These are phyloP conservation scores for Arachis stenosperma DNA, from an alignment of 306 rosid genomes.

Conservation along the genomic window DNA sequence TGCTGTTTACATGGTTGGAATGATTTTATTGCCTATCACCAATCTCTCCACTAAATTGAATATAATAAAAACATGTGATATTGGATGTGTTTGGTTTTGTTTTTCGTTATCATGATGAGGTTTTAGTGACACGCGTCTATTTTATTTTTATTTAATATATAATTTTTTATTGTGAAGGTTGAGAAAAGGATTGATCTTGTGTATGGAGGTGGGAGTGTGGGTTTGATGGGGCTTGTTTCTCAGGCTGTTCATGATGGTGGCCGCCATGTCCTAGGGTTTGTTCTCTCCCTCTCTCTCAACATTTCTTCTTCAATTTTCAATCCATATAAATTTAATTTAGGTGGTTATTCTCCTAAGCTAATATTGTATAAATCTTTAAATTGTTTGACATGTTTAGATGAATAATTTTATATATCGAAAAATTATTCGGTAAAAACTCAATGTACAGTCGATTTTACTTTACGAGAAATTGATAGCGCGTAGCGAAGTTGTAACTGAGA, in stretches of 20 bases:
- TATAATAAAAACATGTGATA: background rate
- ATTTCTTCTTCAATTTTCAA: background rate
- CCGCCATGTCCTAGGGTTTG: conserved; percentile 99
- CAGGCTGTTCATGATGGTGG: conserved; percentile 99
- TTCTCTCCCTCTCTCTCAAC: conserved; percentile 29
- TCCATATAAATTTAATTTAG: too few relatives aligned
- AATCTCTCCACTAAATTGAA: conserved; percentile 27
- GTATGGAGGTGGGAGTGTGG: conserved; percentile 99
- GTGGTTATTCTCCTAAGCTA: too few relatives aligned
- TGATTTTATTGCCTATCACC: conserved; percentile 38
- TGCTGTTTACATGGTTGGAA: conserved; percentile 1
- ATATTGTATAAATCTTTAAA: too few relatives aligned
- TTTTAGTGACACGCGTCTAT: conserved; percentile 56
- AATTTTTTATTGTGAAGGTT: conserved; percentile 70
- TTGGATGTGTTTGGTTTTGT: background rate
- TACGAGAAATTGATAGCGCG: too few relatives aligned
- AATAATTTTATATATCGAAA: too few relatives aligned
- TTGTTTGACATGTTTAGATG: too few relatives aligned
- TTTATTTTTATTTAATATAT: conserved; percentile 19
- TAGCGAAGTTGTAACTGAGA: too few relatives aligned
- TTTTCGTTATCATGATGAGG: conserved; percentile 40
- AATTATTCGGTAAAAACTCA: too few relatives aligned
- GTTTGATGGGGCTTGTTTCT: conserved; percentile 98
- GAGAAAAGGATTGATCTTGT: conserved; percentile 96
- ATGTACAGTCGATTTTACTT: too few relatives aligned